These are phyloP conservation scores for Claviceps africana DNA, from an alignment of 2,329 filamentous ascomycete genomes.

Conservation along the genomic window DNA sequence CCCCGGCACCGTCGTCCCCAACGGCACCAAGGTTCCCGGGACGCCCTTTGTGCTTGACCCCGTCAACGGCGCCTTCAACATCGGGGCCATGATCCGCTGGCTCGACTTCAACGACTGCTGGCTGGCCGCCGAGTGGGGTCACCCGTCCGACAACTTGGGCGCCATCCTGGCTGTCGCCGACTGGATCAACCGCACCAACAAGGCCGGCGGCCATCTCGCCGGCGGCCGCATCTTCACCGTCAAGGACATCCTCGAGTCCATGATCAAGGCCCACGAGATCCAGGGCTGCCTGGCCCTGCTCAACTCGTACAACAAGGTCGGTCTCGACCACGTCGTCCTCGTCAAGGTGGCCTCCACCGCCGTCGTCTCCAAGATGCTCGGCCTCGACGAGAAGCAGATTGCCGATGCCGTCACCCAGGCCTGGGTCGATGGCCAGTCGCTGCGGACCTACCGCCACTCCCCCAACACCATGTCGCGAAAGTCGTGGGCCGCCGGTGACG, in stretches of 20 bases:
- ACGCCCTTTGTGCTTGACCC: conserved; percentile 92
- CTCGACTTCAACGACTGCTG: conserved; percentile 99
- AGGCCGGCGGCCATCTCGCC: conserved; percentile 61
- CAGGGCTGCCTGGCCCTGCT: conserved; percentile 92
- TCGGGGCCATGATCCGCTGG: conserved; percentile 97
- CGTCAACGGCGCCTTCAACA: conserved; percentile 94
- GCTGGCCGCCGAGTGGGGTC: conserved; percentile 97
- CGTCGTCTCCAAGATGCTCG: conserved; percentile 90
- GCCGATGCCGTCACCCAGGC: conserved; percentile 93
- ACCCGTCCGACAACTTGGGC: conserved; percentile 94
- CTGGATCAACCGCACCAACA: conserved; percentile 89
- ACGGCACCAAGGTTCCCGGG: conserved; percentile 80
- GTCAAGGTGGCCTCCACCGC: conserved; percentile 96
- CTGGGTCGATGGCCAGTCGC: conserved; percentile 89
- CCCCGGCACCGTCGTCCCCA: conserved; percentile 77
- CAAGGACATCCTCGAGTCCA: conserved; percentile 82
- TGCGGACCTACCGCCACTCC: conserved; percentile 93
- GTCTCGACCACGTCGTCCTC: conserved; percentile 90
- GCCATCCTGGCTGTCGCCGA: conserved; percentile 94
- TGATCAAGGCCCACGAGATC: conserved; percentile 99
- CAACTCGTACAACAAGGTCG: conserved; percentile 98
- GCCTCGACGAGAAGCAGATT: conserved; percentile 77
- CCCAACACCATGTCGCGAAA: conserved; percentile 99
- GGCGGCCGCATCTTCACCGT: conserved; percentile 81
- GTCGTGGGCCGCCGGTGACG: conserved; percentile 97